phyloP scores from a whole-genome alignment of 768 basidiomycete species.

The Collybia nuda region DNA sequence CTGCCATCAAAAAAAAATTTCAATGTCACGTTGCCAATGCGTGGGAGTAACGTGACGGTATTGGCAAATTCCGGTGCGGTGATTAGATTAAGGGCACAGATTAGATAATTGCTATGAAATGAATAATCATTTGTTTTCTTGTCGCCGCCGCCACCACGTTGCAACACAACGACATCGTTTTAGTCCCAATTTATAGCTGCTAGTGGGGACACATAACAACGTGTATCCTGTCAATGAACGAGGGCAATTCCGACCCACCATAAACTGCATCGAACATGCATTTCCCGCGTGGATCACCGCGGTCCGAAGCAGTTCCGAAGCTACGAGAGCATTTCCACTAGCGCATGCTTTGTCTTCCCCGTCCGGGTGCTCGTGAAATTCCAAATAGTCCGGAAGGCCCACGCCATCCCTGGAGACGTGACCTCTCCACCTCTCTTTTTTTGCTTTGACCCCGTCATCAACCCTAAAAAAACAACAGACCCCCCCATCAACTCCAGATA shows the following conservation, averaged over 20 bases:
- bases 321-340: slow-evolving; percentile 1
- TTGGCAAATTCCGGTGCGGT: slow-evolving; percentile 17
- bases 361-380: slow-evolving; percentile 4
- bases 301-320: slow-evolving; percentile 13
- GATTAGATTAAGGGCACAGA: slow-evolving; percentile 20
- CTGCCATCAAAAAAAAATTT: no score
- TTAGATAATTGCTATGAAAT: neutral
- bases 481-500: neutral
- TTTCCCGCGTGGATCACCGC: slow-evolving; percentile 18
- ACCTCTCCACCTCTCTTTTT: slow-evolving; percentile 7
- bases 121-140: no score
- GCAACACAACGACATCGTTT: slow-evolving; percentile 7
- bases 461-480: slow-evolving; percentile 7
- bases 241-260: slow-evolving; percentile 8
- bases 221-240: slow-evolving; percentile 13
- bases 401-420: neutral
- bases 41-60: neutral
- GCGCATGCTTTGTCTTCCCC: slow-evolving; percentile 8
- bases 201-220: slow-evolving; percentile 8
- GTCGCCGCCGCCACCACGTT: slow-evolving; percentile 4
- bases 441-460: slow-evolving; percentile 3
- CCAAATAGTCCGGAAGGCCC: slow-evolving; percentile 1
- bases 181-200: neutral
- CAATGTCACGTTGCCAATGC: no score
- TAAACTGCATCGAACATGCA: neutral